Percentiles rank a stretch among this genome's conserved stretches.
Conservation (phyloP, 2,329 filamentous ascomycete species). For the Neopestalotiopsis rosae region DNA sequence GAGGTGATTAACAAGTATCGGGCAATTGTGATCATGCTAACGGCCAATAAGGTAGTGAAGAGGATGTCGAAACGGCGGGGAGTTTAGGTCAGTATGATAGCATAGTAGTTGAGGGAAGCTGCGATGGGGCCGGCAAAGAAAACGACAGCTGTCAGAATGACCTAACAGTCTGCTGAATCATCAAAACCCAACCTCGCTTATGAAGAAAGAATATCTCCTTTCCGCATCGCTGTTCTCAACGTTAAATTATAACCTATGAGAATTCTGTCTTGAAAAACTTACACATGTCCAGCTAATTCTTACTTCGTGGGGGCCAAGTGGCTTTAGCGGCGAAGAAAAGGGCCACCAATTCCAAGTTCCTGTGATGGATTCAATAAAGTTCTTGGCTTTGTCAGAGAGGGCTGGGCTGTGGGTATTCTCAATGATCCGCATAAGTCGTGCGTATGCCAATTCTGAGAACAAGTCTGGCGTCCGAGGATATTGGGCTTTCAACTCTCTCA, state of each 20-base stretch:
- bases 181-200: too few relatives aligned
- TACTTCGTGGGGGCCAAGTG: neutral
- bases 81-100: too few relatives aligned
- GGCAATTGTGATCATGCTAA: too few relatives aligned
- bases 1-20: too few relatives aligned
- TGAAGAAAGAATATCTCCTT: too few relatives aligned
- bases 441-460: neutral
- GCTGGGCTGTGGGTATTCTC: neutral
- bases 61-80: too few relatives aligned
- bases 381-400: neutral
- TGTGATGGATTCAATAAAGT: neutral
- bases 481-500: neutral
- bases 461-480: neutral
- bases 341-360: neutral
- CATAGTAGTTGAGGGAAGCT: too few relatives aligned
- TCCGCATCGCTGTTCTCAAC: neutral
- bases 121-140: too few relatives aligned
- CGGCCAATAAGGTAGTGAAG: too few relatives aligned
- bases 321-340: neutral
- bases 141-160: too few relatives aligned
- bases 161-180: too few relatives aligned
- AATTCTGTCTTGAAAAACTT: neutral
- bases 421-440: neutral
- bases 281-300: neutral
- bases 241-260: neutral